These are phyloP conservation scores for Aeschynomene evenia DNA, from an alignment of 306 rosid genomes.

Conservation along the genomic window DNA sequence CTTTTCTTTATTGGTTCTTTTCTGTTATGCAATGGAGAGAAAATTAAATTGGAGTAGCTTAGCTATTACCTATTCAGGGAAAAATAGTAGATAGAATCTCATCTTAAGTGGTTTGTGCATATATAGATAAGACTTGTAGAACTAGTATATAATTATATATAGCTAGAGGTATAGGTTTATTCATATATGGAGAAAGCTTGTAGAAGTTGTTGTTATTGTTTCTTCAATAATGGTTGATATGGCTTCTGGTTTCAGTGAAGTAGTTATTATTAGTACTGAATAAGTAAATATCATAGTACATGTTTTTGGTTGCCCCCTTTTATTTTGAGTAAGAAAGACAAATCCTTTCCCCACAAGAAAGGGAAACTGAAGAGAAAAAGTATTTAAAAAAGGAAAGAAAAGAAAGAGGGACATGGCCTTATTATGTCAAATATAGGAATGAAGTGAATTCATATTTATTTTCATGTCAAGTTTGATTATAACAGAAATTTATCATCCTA, in stretches of 20 bases:
- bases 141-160: no score
- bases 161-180: no score
- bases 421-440: constrained; percentile 12
- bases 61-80: no score
- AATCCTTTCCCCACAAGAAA: constrained; percentile 2
- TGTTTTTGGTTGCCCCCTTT: constrained; percentile 23
- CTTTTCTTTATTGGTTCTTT: not conserved
- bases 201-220: no score
- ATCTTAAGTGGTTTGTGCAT: no score
- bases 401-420: not conserved
- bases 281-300: constrained; percentile 12
- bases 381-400: not conserved
- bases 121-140: no score
- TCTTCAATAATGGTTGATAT: constrained; percentile 4
- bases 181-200: no score
- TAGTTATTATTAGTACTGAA: not conserved
- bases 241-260: constrained; percentile 14
- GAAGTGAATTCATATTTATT: constrained; percentile 23
- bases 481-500: not conserved
- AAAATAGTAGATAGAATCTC: no score
- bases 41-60: no score
- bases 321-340: constrained; percentile 10
- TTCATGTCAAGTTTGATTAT: constrained; percentile 2
- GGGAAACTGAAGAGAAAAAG: not conserved
- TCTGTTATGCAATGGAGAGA: not conserved